phyloP scores from a whole-genome alignment of 805 yeast genomes.

The Kodamaea kakaduensis region DNA sequence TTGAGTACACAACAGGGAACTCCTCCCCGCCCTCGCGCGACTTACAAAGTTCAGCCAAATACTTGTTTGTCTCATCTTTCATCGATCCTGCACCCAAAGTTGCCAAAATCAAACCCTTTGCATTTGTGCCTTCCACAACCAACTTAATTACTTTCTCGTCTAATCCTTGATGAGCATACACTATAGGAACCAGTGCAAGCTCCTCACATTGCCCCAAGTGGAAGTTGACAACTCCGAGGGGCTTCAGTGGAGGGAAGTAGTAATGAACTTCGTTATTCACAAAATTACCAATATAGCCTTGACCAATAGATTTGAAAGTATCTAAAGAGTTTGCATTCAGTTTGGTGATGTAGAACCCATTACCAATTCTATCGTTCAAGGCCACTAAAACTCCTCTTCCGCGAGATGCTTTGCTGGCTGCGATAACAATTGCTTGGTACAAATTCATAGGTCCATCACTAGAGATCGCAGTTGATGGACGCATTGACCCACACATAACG shows the following conservation, averaged over 20 bases:
- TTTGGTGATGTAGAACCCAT: slow-evolving; percentile 68
- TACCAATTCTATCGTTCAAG: slow-evolving; percentile 62
- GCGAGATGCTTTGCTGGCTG: slow-evolving; percentile 46
- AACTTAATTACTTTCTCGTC: slow-evolving; percentile 45
- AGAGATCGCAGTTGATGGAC: slow-evolving; percentile 66
- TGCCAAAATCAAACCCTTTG: slow-evolving; percentile 59
- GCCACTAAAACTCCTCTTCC: slow-evolving; percentile 63
- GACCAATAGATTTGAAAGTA: slow-evolving; percentile 64
- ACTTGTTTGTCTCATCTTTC: slow-evolving; percentile 46
- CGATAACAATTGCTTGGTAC: slow-evolving; percentile 65
- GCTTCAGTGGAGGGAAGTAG: slow-evolving; percentile 59
- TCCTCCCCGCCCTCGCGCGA: slow-evolving; percentile 18
- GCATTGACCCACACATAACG: slow-evolving; percentile 70
- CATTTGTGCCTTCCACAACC: slow-evolving; percentile 41
- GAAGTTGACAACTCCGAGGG: slow-evolving; percentile 45
- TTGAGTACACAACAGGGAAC: slow-evolving; percentile 60
- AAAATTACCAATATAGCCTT: slow-evolving; percentile 67
- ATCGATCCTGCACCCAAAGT: slow-evolving; percentile 72
- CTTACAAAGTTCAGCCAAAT: slow-evolving; percentile 29
- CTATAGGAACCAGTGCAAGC: slow-evolving; percentile 48
- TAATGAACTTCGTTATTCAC: slow-evolving; percentile 63
- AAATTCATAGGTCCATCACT: slow-evolving; percentile 73
- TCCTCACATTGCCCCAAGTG: slow-evolving; percentile 22
- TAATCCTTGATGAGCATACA: slow-evolving; percentile 62
- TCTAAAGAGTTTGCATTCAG: slow-evolving; percentile 68